phyloP scores from a whole-genome alignment of 306 rosid genomes.

The Fragaria nilgerrensis region DNA sequence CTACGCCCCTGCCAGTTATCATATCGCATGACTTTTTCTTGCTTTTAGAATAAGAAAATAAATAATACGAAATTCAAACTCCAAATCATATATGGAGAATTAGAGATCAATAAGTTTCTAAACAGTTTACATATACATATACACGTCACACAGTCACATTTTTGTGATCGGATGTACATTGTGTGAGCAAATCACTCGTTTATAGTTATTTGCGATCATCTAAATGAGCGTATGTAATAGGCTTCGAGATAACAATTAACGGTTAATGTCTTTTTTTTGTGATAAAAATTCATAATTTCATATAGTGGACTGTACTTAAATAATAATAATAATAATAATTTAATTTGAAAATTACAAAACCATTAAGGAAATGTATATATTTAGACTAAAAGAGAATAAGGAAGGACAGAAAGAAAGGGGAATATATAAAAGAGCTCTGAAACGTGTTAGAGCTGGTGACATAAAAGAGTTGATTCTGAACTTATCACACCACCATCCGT shows the following conservation, averaged over 20 bases:
- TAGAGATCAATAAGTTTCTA: too few species aligned
- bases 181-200: too few species aligned
- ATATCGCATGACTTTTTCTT: too few species aligned
- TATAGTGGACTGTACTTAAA: neutral
- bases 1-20: too few species aligned
- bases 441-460: constrained; percentile 14
- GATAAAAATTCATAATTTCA: too few species aligned
- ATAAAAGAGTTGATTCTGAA: constrained; percentile 35
- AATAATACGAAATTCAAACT: too few species aligned
- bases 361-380: neutral
- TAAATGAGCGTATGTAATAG: neutral
- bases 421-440: neutral
- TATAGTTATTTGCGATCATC: too few species aligned
- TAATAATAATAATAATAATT: neutral
- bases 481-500: constrained; percentile 21
- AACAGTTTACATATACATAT: too few species aligned
- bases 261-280: neutral
- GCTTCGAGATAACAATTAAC: neutral
- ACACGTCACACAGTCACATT: too few species aligned
- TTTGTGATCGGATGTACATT: too few species aligned
- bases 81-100: too few species aligned
- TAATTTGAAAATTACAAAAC: neutral
- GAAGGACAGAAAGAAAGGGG: neutral
- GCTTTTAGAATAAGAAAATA: too few species aligned
- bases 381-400: neutral